Conservation (phyloP, 129 eudicot species). For the Lactuca saligna region DNA sequence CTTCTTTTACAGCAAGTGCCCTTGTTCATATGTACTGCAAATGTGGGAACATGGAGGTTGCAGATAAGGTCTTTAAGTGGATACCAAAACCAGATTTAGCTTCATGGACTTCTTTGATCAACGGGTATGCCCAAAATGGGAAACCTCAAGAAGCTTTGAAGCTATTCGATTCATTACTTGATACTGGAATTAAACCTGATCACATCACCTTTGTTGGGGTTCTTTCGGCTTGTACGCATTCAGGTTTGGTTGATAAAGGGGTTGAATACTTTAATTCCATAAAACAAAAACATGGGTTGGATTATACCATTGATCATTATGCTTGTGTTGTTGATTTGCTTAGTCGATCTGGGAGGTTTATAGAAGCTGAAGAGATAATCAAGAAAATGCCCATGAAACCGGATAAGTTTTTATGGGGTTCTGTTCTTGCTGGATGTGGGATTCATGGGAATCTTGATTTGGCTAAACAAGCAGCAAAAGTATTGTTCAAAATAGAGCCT, state of each 20-base stretch:
- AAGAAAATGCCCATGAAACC: slow-evolving; percentile 60
- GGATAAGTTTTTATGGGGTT: slow-evolving; percentile 60
- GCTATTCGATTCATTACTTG: slow-evolving; percentile 49
- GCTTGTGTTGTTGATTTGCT: slow-evolving; percentile 67
- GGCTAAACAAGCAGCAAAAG: slow-evolving; percentile 51
- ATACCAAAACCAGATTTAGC: slow-evolving; percentile 56
- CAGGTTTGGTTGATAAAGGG: slow-evolving; percentile 65
- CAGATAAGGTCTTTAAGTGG: slow-evolving; percentile 42
- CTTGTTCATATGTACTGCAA: slow-evolving; percentile 65
- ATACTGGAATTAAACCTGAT: slow-evolving; percentile 57
- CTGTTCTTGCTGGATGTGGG: slow-evolving; percentile 71
- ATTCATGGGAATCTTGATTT: slow-evolving; percentile 59
- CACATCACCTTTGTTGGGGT: slow-evolving; percentile 66
- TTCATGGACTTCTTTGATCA: slow-evolving; percentile 66
- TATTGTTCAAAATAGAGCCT: slow-evolving; percentile 59
- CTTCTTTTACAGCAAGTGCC: slow-evolving; percentile 65
- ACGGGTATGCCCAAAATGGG: slow-evolving; percentile 67
- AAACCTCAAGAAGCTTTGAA: slow-evolving; percentile 51
- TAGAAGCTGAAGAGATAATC: slow-evolving; percentile 63
- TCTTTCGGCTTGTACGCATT: slow-evolving; percentile 69
- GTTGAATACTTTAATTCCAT: slow-evolving; percentile 48
- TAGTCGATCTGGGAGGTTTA: slow-evolving; percentile 60
- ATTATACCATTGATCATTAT: slow-evolving; percentile 57
- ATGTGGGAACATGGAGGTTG: slow-evolving; percentile 54
- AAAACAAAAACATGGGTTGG: slow-evolving; percentile 43